Evolutionary conservation across 176 grass and related monocot species (phyloP), one percentile per base, ranked within the genome.

Genomic region (Zea luxurians): DNA sequence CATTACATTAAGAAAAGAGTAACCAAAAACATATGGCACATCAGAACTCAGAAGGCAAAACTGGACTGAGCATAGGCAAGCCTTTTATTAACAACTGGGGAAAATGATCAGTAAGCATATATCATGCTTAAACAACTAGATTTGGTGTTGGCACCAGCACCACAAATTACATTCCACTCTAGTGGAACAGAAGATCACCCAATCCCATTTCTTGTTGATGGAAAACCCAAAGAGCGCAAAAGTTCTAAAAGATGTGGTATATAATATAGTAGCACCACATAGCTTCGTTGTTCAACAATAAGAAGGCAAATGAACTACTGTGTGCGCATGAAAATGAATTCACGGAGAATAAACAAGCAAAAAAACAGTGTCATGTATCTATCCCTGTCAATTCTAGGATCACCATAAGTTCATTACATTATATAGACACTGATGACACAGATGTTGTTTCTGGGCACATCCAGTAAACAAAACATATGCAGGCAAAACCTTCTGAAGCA

Each of bases 241-340:
- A 34, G 10, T 27, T 73, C 59, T 61, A 61, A 61, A 61, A 61
- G 9, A 11, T 12, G 16, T 41, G 37, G 38, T 10, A 10, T 10
- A 13, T 46, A 42, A 68, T 59, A 70, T 8, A 80, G 6, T 40
- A 3, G 6, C 40, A 71, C 27, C 4, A 34, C 21, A 81, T 37
- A 44, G 15, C 20, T 45, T 71, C 61, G 42, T 9, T 10, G 27
- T 48, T 76, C 60, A 48, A 76, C 40, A 60, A 75, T 13, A 71
- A 61, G 13, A 59, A 57, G 50, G 27, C 4, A 27, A 7, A 61
- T 76, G 34, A 21, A 12, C 50, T 11, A 27, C 27, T 6, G 10
- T 6, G 8, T 34, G 8, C 13, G 27, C 18, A 55, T 74, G 4
- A 58, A 55, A 66, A 35, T 67, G 54, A 37, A 45, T 27, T 7